A percentile compares a stretch with the other conserved stretches of the same genome.
Evolutionary conservation across 2,329 filamentous ascomycete genomes (phyloP).

Genomic region (Celoporthe dispersa): DNA sequence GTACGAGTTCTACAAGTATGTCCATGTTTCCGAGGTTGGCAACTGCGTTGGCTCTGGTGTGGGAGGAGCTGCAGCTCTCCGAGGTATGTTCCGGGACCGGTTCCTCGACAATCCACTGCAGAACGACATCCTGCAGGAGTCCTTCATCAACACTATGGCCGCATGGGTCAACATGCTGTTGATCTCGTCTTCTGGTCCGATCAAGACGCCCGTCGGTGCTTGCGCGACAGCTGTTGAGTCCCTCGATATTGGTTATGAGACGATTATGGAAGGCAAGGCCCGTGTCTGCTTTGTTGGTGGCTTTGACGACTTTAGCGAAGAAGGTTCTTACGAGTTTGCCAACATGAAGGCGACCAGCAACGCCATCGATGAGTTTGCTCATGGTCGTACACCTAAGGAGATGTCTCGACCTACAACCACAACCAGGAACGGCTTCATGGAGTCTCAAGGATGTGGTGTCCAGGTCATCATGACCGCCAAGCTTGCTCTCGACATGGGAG

Average conservation of each 20-base stretch:
- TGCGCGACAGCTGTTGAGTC: constrained; percentile 98
- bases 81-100: constrained; percentile 98
- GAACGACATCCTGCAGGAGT: constrained; percentile 98
- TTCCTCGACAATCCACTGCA: constrained; percentile 97
- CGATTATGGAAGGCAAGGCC: constrained; percentile 97
- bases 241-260: constrained; percentile 96
- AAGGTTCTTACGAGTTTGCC: constrained; percentile 98
- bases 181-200: constrained; percentile 93
- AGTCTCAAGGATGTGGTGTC: constrained; percentile 97
- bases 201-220: constrained; percentile 97
- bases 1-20: constrained; percentile 99
- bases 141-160: constrained; percentile 99
- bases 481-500: constrained; percentile 96
- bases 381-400: constrained; percentile 92
- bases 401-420: constrained; percentile 99
- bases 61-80: constrained; percentile 88
- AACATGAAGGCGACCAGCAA: constrained; percentile 99
- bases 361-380: constrained; percentile 92
- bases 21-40: constrained; percentile 95
- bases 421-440: constrained; percentile 98
- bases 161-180: constrained; percentile 99
- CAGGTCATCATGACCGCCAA: constrained; percentile 98
- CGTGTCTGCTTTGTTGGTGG: constrained; percentile 97
- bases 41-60: constrained; percentile 99
- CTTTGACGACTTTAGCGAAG: constrained; percentile 98